phyloP scores from a whole-genome alignment of 192 early-diverging fungal species.

The Entomortierella parvispora region DNA sequence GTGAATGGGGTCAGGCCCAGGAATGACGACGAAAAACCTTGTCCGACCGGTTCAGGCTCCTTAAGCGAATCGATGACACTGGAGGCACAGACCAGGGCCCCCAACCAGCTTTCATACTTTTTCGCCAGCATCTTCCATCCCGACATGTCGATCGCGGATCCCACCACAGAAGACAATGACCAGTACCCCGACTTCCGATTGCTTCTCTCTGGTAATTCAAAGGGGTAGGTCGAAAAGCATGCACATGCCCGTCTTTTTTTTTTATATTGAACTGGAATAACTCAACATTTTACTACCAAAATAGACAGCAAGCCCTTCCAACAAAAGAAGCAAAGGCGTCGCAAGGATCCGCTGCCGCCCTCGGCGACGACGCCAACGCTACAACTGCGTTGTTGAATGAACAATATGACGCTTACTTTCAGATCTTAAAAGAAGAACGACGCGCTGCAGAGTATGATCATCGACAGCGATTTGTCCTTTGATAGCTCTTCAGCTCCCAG shows the following conservation, averaged over 20 bases:
- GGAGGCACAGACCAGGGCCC: too few species aligned
- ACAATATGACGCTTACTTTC: slow-evolving; percentile 31
- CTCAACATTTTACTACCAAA: not conserved
- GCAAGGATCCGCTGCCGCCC: slow-evolving; percentile 3
- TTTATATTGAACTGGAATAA: not conserved
- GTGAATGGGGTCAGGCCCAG: too few species aligned
- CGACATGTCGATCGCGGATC: too few species aligned
- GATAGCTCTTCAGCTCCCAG: not conserved
- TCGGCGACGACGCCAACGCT: not conserved
- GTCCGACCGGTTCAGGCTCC: too few species aligned
- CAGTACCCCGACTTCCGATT: slow-evolving; percentile 44
- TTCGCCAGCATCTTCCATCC: too few species aligned
- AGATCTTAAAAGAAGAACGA: slow-evolving; percentile 34
- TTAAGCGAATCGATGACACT: too few species aligned
- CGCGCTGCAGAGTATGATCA: slow-evolving; percentile 31
- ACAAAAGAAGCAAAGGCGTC: slow-evolving; percentile 24
- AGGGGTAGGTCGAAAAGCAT: slow-evolving; percentile 11
- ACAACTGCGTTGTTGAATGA: slow-evolving; percentile 7
- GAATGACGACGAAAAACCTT: too few species aligned
- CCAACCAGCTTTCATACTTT: too few species aligned
- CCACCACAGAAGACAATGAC: slow-evolving; percentile 26
- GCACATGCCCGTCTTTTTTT: not conserved
- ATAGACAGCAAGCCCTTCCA: slow-evolving; percentile 21
- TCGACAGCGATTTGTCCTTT: not conserved
- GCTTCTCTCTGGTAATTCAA: slow-evolving; percentile 14